phyloP scores from a whole-genome alignment of 176 grass and related monocot genomes.

The Phoenix dactylifera region DNA sequence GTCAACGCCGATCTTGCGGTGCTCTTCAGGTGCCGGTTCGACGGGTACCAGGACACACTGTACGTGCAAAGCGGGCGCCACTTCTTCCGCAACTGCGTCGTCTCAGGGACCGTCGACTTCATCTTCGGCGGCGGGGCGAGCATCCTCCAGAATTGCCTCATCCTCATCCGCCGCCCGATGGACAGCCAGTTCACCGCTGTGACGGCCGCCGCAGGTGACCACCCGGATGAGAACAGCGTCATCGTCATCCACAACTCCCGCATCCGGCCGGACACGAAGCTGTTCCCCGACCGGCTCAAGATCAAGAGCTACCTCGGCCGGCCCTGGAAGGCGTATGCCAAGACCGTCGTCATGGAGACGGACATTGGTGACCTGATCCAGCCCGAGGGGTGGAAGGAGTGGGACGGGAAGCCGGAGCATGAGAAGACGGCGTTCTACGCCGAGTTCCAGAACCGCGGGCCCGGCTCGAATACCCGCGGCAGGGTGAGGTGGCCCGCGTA shows the following conservation, averaged over 20 bases:
- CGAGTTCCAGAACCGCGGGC: conserved; percentile 72
- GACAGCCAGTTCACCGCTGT: conserved; percentile 53
- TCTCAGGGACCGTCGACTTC: conserved; percentile 70
- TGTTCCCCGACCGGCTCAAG: conserved; percentile 32
- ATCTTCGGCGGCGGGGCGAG: conserved; percentile 79
- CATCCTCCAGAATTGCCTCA: conserved; percentile 76
- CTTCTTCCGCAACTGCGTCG: conserved; percentile 81
- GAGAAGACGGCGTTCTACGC: conserved; percentile 75
- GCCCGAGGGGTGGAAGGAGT: conserved; percentile 54
- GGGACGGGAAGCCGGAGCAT: conserved; percentile 36
- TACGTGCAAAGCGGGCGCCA: conserved; percentile 63
- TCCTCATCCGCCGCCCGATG: conserved; percentile 65
- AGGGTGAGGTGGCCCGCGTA: conserved; percentile 53
- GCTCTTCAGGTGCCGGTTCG: conserved; percentile 79
- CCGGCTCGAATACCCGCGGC: conserved; percentile 53
- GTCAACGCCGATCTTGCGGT: conserved; percentile 45
- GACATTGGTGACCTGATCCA: conserved; percentile 62
- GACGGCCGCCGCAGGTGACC: conserved; percentile 47
- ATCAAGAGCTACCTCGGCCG: conserved; percentile 69
- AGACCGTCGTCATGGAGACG: conserved; percentile 74
- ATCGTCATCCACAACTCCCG: conserved; percentile 64
- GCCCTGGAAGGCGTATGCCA: conserved; percentile 64
- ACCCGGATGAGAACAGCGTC: conserved; percentile 60
- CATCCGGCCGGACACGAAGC: conserved; percentile 55
- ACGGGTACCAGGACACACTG: conserved; percentile 80